Evolutionary conservation across 192 early-diverging fungal genomes (phyloP), one percentile per base, ranked within the genome.

Genomic region (Gorgonomyces haynaldii): DNA sequence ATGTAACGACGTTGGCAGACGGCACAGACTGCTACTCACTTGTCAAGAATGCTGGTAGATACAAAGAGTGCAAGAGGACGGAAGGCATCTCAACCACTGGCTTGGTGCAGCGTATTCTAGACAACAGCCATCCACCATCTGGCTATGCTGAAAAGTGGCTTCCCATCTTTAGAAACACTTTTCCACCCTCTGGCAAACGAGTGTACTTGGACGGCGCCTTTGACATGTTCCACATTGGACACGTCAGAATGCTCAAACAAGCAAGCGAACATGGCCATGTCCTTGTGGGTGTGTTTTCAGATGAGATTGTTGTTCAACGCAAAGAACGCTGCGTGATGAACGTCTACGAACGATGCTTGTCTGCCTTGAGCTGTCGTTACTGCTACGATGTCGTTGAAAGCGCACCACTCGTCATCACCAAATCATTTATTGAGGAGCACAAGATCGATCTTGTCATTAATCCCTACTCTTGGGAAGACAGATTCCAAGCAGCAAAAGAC

Each of bases 121-220:
- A n/a, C n/a, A n/a, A n/a, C n/a, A n/a, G n/a, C n/a, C n/a, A n/a
- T n/a, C n/a, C n/a, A n/a, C n/a, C n/a, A n/a, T n/a, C n/a, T n/a
- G n/a, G n/a, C n/a, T n/a, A n/a, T n/a, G n/a, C n/a, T n/a, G n/a
- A n/a, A n/a, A n/a, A n/a, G n/a, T n/a, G n/a, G n/a, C n/a, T n/a
- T n/a, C n/a, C n/a, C n/a, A n/a, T n/a, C n/a, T 96, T 55, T 63
- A n/a, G 56, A 81, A 87, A 26, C 91, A 93, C 56, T 97, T 97
- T 55, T 87, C 88, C 19, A 81, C 86, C 43, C 81, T 79, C 21
- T 17, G 90, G 92, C 58, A 79, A 73, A 45, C 77, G 92, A 13
- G 81, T 96, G 20, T 96, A 96, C 61, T 89, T 96, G 8, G 89
- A 96, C 54, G 93, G 93, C 16, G 86, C 87, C 10, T 96, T 94